Base-by-base conservation (phyloP, 306 rosid species). In the Prunus salicina region DNA sequence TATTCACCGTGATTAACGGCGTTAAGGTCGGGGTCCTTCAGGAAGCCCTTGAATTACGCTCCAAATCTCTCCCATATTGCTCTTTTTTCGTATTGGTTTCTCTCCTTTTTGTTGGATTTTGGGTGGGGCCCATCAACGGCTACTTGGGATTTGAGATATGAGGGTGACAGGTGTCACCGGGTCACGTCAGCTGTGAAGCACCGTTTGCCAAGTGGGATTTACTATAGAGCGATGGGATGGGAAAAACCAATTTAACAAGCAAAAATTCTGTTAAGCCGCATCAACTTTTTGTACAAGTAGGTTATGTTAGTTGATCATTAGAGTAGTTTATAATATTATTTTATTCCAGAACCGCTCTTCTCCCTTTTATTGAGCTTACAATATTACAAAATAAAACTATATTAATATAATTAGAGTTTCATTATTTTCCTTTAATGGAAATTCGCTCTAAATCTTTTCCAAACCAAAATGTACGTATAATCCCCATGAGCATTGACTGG, bases 1-100 rank as follows among this genome's bases (percentile, higher is more conserved):
- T 4, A 20, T 45, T 4, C 67, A 19, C 12, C 89, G 45, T 62
- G 81, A 86, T 80, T 77, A 77, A 86, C 89, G 89, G 71, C 82
- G 88, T 82, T 80, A 79, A 58, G 19, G 8, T 27, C 65, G 83
- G 78, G 78, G 45, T 32, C 47, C 2, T 14, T 19, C 4, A 8
- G 28, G 24, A 34, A 67, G 51, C 64, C 79, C 79, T 43, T 63
- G 50, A 68, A 78, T 73, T 46, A 74, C 80, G 80, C 57, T 80
- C 22, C 56, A 53, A 6, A 19, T 20, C 19, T 38, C 43, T 38
- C 43, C 9, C 41, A 34, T 5, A 34, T 20, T 38, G 43, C 27
- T 3, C 6, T 13, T 49, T 41, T 65, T 24, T 6, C 1, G 12
- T 12, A 9, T 19, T 8, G n/a, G 22, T 19, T 7, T 14, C 20